phyloP scores from a whole-genome alignment of 1,284 basidiomycete genomes.

The Hemileia vastatrix region DNA sequence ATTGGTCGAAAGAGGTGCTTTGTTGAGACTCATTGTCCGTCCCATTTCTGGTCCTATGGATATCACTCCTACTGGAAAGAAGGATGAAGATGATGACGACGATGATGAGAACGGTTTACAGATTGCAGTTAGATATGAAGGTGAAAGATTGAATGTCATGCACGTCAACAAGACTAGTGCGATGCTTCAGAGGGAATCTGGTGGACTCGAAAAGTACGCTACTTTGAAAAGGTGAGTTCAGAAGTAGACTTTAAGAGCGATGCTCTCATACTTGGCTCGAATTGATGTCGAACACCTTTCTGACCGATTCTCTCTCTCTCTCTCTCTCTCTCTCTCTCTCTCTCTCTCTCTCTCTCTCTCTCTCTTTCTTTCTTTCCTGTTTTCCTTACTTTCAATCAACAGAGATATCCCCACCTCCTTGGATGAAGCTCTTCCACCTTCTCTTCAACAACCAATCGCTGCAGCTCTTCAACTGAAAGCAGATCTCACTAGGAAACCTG shows the following conservation, averaged over 20 bases:
- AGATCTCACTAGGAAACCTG: background rate
- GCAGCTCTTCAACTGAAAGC: background rate
- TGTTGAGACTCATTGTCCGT: constrained; percentile 26
- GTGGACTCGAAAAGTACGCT: background rate
- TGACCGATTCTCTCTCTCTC: background rate
- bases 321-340: background rate
- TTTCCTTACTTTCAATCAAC: no score
- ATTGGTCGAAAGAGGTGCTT: constrained; percentile 24
- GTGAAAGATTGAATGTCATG: constrained; percentile 29
- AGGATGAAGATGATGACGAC: constrained; percentile 2
- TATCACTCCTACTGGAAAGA: background rate
- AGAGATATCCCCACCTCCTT: background rate
- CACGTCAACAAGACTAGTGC: constrained; percentile 38
- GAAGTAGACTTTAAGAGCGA: background rate
- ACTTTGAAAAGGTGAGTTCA: background rate
- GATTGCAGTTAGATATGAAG: constrained; percentile 26
- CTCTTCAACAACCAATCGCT: constrained; percentile 15
- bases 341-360: no score
- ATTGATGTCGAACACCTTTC: background rate
- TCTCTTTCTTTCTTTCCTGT: no score
- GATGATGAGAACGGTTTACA: constrained; percentile 9
- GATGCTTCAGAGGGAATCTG: constrained; percentile 32
- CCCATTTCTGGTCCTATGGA: background rate
- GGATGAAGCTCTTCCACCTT: constrained; percentile 13
- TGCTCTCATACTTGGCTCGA: background rate